These are phyloP conservation scores for Elaeis oleifera DNA, from an alignment of 202 grass and related monocot species.

Conservation along the genomic window DNA sequence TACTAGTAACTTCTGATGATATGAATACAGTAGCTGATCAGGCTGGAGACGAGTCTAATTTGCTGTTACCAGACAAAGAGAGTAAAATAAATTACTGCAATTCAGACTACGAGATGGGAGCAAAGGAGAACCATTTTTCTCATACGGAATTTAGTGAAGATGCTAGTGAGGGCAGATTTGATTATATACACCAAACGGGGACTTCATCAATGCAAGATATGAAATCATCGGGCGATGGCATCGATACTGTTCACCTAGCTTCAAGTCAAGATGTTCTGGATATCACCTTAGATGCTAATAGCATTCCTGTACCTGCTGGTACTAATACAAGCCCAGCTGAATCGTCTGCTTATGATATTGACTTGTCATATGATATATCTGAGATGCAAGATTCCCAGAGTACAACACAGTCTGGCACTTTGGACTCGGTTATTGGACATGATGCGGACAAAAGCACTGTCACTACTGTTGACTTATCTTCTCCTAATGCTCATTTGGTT, in stretches of 20 bases:
- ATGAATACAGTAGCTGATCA: conserved; percentile 1
- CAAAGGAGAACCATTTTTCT: conserved; percentile 6
- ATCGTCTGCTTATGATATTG: neutral
- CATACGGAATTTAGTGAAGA: conserved; percentile 17
- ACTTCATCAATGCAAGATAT: conserved; percentile 13
- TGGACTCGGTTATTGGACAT: conserved; percentile 1
- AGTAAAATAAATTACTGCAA: neutral
- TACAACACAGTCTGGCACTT: conserved; percentile 11
- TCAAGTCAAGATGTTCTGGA: conserved; percentile 9
- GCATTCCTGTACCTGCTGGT: neutral
- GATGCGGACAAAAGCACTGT: neutral
- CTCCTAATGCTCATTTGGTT: neutral
- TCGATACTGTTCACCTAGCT: conserved; percentile 6
- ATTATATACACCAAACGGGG: conserved; percentile 8
- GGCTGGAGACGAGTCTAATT: conserved; percentile 13
- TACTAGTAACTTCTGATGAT: conserved; percentile 15
- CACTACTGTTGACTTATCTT: neutral
- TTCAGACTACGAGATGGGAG: conserved; percentile 7
- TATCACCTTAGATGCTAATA: conserved; percentile 14
- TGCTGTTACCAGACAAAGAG: conserved; percentile 18
- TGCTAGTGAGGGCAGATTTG: conserved; percentile 9
- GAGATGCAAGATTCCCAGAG: conserved; percentile 9
- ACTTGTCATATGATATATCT: neutral
- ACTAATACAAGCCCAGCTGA: neutral
- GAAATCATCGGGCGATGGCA: conserved; percentile 1